These are phyloP conservation scores for Beauveria sp. DNA, from an alignment of 2,329 filamentous ascomycete genomes.

Conservation along the genomic window DNA sequence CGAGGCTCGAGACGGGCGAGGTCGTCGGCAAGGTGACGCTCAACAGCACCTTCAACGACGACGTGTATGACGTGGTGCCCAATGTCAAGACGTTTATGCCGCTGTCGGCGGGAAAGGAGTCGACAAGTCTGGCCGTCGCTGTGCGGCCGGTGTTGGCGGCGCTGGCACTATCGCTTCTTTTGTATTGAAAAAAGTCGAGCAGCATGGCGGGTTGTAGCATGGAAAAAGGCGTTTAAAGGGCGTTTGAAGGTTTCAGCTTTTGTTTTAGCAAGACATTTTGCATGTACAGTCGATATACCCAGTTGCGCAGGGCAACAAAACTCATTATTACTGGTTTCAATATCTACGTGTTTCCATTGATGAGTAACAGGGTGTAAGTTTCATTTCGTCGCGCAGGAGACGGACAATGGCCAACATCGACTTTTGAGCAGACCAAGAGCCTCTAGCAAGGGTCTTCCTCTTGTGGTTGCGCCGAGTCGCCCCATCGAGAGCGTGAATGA, in stretches of 20 bases:
- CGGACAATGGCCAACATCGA: too few relatives aligned
- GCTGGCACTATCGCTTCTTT: not conserved
- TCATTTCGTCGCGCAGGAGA: too few relatives aligned
- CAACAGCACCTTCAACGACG: constrained; percentile 47
- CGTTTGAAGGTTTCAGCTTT: not conserved
- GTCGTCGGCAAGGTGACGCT: constrained; percentile 41
- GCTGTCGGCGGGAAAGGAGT: not conserved
- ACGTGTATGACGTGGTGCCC: constrained; percentile 36
- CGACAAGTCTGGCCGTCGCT: not conserved
- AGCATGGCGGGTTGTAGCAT: not conserved
- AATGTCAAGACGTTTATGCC: constrained; percentile 18
- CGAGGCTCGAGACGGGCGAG: constrained; percentile 45
- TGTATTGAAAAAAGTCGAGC: not conserved
- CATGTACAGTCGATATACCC: not conserved
- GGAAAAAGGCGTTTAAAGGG: not conserved
- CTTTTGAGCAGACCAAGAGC: not conserved
- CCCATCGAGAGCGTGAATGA: not conserved
- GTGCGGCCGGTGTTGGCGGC: not conserved
- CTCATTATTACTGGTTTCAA: not conserved
- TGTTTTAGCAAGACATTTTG: not conserved
- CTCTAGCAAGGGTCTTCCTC: not conserved
- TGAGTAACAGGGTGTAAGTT: too few relatives aligned
- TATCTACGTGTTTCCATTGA: too few relatives aligned
- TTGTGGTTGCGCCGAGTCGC: not conserved
- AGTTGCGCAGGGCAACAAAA: not conserved